phyloP scores from a whole-genome alignment of 1,284 basidiomycete genomes.

The Lentinula novae-zelandiae region DNA sequence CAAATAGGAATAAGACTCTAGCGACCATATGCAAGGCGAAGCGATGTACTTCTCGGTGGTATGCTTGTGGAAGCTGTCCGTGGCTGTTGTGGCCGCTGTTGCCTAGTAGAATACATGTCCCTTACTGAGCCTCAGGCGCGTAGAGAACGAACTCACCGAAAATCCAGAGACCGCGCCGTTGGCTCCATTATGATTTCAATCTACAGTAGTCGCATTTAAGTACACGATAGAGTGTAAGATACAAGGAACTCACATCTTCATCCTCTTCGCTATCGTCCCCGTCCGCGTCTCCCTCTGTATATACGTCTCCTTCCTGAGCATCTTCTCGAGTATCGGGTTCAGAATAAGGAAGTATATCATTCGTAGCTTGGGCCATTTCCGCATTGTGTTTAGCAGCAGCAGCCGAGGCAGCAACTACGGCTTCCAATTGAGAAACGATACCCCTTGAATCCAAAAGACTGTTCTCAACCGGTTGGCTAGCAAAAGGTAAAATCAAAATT shows the following conservation, averaged over 20 bases:
- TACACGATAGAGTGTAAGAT: constrained; percentile 17
- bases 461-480: constrained; percentile 16
- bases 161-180: constrained; percentile 64
- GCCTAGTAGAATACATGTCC: constrained; percentile 11
- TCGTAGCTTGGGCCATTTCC: constrained; percentile 21
- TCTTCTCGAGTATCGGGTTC: constrained; percentile 26
- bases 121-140: not conserved
- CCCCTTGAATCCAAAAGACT: constrained; percentile 12
- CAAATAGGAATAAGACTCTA: not conserved
- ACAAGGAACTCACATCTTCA: constrained; percentile 40
- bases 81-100: constrained; percentile 20
- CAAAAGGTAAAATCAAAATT: constrained; percentile 1
- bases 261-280: constrained; percentile 40
- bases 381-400: constrained; percentile 25
- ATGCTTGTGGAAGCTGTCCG: constrained; percentile 28
- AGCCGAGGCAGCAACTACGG: constrained; percentile 14
- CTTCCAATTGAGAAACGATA: constrained; percentile 14
- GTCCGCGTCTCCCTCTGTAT: constrained; percentile 30
- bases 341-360: not conserved
- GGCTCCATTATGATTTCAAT: constrained; percentile 81
- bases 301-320: constrained; percentile 30
- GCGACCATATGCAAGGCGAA: not conserved
- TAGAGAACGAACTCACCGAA: constrained; percentile 44
- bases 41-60: constrained; percentile 37
- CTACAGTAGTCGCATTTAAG: constrained; percentile 29